Base-by-base conservation (phyloP, 257 asterid genomes). In the Solanum etuberosum region DNA sequence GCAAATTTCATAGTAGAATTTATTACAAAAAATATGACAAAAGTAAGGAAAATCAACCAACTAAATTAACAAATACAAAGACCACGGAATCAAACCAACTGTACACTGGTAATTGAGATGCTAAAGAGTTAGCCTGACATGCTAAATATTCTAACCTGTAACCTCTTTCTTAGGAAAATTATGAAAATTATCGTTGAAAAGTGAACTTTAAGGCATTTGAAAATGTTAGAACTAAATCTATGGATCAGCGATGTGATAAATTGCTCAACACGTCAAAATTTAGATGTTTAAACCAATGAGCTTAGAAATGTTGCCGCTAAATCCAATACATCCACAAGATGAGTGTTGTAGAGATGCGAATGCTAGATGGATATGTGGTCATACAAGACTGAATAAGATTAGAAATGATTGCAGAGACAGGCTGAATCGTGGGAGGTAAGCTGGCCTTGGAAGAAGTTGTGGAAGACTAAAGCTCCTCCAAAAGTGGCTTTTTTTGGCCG, bases 1-100 rank as follows among this genome's bases (percentile, higher is more conserved):
- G 92, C 87, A 88, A 90, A 85, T 37, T 83, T n/a, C 46, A n/a
- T 27, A 65, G 35, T 37, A 81, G 70, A 67, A 72, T 21, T 84
- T 43, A 48, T 27, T 85, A 78, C 5, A 32, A 35, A 83, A 82
- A 84, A 54, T 48, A 29, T 13, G 27, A 68, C 71, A 81, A 38
- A 87, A n/a, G 3, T 34, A 81, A 65, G 54, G 10, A 71, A 51
- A 34, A 86, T 32, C 84, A 18, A 67, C 63, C 74, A 29, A 84
- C 25, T 27, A 43, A 40, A 40, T 25, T 65, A 84, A 59, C 38
- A 43, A 38, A 63, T 13, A 37, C 38, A 32, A 83, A 27, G 12
- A 63, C 31, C 67, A 34, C 51, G 18, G 40, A 27, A 46, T 29
- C 25, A 46, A 46, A 80, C 85, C n/a, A 42, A 27, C 85, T 46